A percentile compares a stretch with the other conserved stretches of the same genome.
These are phyloP conservation scores for Tilletia caries DNA, from an alignment of 1,284 basidiomycete genomes.

Conservation along the genomic window DNA sequence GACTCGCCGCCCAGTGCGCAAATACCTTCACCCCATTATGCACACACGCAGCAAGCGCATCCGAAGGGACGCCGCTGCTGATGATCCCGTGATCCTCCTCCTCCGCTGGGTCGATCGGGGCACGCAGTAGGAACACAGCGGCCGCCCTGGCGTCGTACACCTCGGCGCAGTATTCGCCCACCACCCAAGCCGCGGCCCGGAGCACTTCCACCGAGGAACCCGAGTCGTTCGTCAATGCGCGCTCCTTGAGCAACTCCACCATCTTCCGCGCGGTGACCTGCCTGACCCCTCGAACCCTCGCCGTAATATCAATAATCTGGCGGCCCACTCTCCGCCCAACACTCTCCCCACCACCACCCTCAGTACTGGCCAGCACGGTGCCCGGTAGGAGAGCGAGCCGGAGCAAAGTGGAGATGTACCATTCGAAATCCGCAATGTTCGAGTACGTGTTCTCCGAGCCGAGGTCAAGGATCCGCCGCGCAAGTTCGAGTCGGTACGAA, in stretches of 20 bases:
- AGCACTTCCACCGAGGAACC: constrained; percentile 63
- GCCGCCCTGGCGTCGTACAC: constrained; percentile 41
- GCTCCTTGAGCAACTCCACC: constrained; percentile 71
- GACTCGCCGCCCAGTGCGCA: constrained; percentile 72
- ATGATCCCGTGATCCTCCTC: constrained; percentile 22
- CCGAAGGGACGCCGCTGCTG: constrained; percentile 16
- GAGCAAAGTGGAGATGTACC: constrained; percentile 75
- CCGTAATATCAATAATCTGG: constrained; percentile 80
- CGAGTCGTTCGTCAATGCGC: constrained; percentile 14
- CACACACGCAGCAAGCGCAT: constrained; percentile 60
- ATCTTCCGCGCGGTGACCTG: constrained; percentile 76
- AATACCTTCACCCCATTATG: constrained; percentile 83
- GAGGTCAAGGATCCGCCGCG: constrained; percentile 75
- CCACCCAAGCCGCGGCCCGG: constrained; percentile 90
- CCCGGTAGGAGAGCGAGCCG: constrained; percentile 70
- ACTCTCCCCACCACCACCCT: constrained; percentile 59
- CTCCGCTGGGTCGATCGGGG: too few relatives aligned
- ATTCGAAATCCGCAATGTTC: constrained; percentile 87
- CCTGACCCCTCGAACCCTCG: constrained; percentile 73
- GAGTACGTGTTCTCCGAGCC: constrained; percentile 78
- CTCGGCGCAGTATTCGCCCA: constrained; percentile 72
- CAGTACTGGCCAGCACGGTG: neutral
- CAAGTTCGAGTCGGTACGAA: constrained; percentile 76
- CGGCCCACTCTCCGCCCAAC: constrained; percentile 59
- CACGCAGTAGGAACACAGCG: constrained; percentile 60